Percentiles rank a stretch among this genome's conserved stretches.
These are phyloP conservation scores for Flaveria brownii DNA, from an alignment of 129 eudicot species.

Conservation along the genomic window DNA sequence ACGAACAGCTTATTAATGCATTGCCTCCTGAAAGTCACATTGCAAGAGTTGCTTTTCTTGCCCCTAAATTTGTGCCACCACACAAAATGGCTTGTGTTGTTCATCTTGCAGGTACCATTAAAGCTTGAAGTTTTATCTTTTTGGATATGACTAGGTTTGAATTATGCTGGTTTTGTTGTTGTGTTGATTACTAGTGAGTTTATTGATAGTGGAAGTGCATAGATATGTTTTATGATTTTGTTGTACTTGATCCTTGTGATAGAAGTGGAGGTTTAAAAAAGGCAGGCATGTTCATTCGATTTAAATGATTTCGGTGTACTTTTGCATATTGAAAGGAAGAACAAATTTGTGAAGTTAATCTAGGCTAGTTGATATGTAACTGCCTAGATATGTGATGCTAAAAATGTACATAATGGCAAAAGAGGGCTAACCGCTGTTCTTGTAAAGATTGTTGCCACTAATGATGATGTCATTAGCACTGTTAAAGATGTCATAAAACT, in stretches of 20 bases:
- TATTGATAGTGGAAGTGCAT: background rate
- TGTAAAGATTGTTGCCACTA: slow-evolving; percentile 10
- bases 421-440: background rate
- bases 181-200: background rate
- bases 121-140: background rate
- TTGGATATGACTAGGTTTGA: slow-evolving; percentile 4
- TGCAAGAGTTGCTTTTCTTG: slow-evolving; percentile 90
- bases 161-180: background rate
- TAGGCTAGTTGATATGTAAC: background rate
- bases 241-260: background rate
- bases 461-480: background rate
- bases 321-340: slow-evolving; percentile 6
- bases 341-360: background rate
- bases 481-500: background rate
- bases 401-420: background rate
- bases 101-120: slow-evolving; percentile 84
- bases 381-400: slow-evolving; percentile 1
- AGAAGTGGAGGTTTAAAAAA: slow-evolving; percentile 10
- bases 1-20: slow-evolving; percentile 74
- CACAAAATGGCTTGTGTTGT: slow-evolving; percentile 88
- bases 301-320: background rate
- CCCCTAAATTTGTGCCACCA: slow-evolving; percentile 60
- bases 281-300: background rate
- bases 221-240: background rate
- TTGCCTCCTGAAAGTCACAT: slow-evolving; percentile 86